Evolutionary conservation across 192 early-diverging fungal genomes (phyloP).

Genomic region (Backusella morwellensis): DNA sequence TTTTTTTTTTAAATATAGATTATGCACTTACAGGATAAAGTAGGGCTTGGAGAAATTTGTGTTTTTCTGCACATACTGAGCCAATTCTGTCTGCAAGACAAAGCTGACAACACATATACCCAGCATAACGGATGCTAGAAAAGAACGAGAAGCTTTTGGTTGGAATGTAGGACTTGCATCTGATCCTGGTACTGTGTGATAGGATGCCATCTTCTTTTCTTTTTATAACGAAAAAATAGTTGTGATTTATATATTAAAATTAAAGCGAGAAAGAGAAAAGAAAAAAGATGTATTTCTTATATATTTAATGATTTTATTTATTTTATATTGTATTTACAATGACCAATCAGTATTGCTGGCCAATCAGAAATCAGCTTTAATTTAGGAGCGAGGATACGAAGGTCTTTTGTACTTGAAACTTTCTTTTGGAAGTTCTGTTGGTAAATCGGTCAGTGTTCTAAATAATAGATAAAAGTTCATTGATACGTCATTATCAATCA

Average conservation of each 20-base stretch:
- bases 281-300: background rate
- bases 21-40: conserved; percentile 52
- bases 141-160: conserved; percentile 9
- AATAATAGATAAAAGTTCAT: background rate
- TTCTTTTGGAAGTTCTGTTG: conserved; percentile 4
- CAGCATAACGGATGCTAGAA: conserved; percentile 40
- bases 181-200: conserved; percentile 11
- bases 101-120: conserved; percentile 47
- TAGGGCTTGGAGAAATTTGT: conserved; percentile 60
- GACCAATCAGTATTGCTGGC: background rate
- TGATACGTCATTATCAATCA: no score
- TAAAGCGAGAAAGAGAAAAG: background rate
- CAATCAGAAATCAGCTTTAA: background rate
- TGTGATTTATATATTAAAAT: background rate
- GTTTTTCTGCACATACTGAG: conserved; percentile 56
- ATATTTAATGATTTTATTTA: background rate
- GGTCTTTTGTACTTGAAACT: background rate
- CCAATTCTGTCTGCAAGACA: conserved; percentile 55
- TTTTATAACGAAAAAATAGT: background rate
- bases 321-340: conserved; percentile 5
- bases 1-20: conserved; percentile 17
- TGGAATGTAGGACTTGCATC: background rate
- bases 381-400: background rate
- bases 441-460: conserved; percentile 11
- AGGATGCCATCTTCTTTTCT: conserved; percentile 1